Conservation (phyloP, 352 stramenopile species). For the Phytophthora multivora region DNA sequence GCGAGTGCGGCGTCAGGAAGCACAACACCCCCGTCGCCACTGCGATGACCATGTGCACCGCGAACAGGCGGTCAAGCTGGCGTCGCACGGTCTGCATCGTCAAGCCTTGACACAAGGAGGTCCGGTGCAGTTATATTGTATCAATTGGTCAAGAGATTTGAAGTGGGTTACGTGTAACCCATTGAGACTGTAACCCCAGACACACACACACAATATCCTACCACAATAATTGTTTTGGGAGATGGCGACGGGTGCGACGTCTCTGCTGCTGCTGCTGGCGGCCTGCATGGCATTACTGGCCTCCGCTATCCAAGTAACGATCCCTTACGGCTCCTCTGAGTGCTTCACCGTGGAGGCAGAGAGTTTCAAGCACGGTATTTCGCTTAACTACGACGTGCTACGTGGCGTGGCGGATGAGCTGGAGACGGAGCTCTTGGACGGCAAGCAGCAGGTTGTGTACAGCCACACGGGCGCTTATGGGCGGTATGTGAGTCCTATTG, state of each 20-base stretch:
- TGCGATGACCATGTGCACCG: slow-evolving; percentile 71
- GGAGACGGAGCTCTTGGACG: slow-evolving; percentile 67
- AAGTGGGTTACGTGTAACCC: slow-evolving; percentile 6
- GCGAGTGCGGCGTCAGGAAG: slow-evolving; percentile 82
- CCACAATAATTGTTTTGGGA: slow-evolving; percentile 2
- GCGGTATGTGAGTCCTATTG: slow-evolving; percentile 60
- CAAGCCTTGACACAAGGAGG: no score
- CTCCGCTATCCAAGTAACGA: slow-evolving; percentile 52
- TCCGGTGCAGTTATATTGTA: background rate
- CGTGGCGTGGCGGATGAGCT: slow-evolving; percentile 75
- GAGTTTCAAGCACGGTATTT: slow-evolving; percentile 83
- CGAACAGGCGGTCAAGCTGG: slow-evolving; percentile 85
- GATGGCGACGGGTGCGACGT: background rate
- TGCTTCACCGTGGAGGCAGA: slow-evolving; percentile 79
- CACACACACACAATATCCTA: no score
- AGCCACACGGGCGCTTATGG: slow-evolving; percentile 54
- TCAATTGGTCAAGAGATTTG: slow-evolving; percentile 5
- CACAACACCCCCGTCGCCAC: slow-evolving; percentile 69
- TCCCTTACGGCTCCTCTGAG: slow-evolving; percentile 50
- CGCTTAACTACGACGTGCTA: slow-evolving; percentile 86
- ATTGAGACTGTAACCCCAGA: background rate
- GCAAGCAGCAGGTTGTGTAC: slow-evolving; percentile 64
- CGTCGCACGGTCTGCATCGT: slow-evolving; percentile 66
- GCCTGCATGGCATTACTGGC: slow-evolving; percentile 4
- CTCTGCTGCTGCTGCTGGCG: slow-evolving; percentile 24